phyloP scores from a whole-genome alignment of 1,284 basidiomycete species.

The Vanrija sp. region DNA sequence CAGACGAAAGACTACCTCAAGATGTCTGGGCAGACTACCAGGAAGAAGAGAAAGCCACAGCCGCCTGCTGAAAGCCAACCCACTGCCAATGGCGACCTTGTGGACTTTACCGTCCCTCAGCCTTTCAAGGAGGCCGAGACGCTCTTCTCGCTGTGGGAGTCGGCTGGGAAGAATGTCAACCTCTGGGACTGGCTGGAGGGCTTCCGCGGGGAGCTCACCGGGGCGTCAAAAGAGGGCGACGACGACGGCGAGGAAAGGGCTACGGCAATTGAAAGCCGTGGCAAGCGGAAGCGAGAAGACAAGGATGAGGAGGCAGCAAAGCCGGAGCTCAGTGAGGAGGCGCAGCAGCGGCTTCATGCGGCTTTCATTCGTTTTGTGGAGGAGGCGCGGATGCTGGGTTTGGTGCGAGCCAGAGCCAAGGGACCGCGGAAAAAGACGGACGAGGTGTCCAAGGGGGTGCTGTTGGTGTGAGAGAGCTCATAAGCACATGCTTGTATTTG shows the following conservation, averaged over 20 bases:
- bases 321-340: conserved; percentile 15
- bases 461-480: conserved; percentile 18
- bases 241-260: conserved; percentile 3
- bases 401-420: conserved; percentile 36
- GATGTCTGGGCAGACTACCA: not conserved
- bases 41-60: not conserved
- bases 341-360: conserved; percentile 35
- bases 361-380: conserved; percentile 42
- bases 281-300: not conserved
- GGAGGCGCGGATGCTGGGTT: conserved; percentile 42
- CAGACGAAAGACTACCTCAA: not conserved
- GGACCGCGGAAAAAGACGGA: conserved; percentile 27
- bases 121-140: conserved; percentile 30
- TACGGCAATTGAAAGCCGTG: not conserved
- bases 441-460: conserved; percentile 40
- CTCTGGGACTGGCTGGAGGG: conserved; percentile 47
- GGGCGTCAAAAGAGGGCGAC: conserved; percentile 6
- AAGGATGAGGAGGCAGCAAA: not conserved
- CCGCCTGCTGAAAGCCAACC: not conserved
- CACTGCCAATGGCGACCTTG: not conserved
- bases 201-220: conserved; percentile 15
- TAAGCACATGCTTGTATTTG: not conserved
- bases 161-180: conserved; percentile 38
- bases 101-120: not conserved
- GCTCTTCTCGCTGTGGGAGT: conserved; percentile 36